Base-by-base conservation (phyloP, 108 stramenopile genomes). In the Mediolabrus comicus region DNA sequence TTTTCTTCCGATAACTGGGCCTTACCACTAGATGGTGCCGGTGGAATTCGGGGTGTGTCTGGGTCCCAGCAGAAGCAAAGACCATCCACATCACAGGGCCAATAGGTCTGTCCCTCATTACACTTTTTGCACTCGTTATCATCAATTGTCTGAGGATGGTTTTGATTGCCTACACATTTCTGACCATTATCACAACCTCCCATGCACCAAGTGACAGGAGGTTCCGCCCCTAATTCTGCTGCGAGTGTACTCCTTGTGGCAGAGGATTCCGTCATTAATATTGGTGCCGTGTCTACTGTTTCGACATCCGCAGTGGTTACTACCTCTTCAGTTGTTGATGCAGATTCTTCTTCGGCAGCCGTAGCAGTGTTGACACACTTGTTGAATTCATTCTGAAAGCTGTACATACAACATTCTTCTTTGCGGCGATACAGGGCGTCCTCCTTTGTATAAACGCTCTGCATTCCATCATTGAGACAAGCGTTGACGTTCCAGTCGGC, bases 11-110 rank as follows among this genome's bases (percentile, higher is more conserved):
- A 66, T 7, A 66, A 41, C 27, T 67, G 69, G 0, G 77, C 69
- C 34, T 65, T 55, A 31, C 77, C 77, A 34, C 68, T 69, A 11
- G 59, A 58, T 36, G 77, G 77, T 4, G 77, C 77, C 16, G 77
- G 77, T 30, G 77, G 77, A 32, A 71, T 67, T 31, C 77, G 59
- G 62, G 77, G 69, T 14, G 53, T 67, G 24, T 12, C 59, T 3
- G 65, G 77, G 34, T 78, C 70, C 77, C 77, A 78, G 59, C 77
- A 78, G 49, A 78, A 78, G 31, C 77, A 78, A 16, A 78, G 70
- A 49, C 77, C 77, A 28, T 78, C 77, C 22, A 71, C 70, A 36
- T 78, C 77, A 52, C 77, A 78, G 11, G 77, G 77, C 77, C 77
- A 78, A 32, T 56, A 78, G 14, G 77, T 78, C 62, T 78, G 77